phyloP scores from a whole-genome alignment of 768 basidiomycete species.

The Rickenella mellea region DNA sequence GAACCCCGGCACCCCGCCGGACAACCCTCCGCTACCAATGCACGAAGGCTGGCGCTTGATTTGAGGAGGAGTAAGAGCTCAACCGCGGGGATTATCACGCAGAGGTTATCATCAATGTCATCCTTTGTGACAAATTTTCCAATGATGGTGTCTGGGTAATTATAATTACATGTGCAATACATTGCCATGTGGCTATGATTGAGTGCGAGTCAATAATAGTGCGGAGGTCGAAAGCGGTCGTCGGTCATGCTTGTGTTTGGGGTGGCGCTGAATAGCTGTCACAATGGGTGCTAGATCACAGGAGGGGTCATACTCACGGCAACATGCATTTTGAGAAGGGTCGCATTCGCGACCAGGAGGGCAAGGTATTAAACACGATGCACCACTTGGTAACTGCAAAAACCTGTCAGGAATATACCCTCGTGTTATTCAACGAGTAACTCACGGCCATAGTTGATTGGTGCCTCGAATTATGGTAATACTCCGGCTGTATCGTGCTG shows the following conservation, averaged over 20 bases:
- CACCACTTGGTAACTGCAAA: slow-evolving; percentile 37
- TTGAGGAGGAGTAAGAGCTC: slow-evolving; percentile 44
- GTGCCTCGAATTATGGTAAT: slow-evolving; percentile 21
- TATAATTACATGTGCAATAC: too few species aligned
- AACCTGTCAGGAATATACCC: too few species aligned
- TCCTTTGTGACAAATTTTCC: slow-evolving; percentile 71
- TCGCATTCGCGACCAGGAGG: slow-evolving; percentile 61
- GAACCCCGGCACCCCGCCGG: slow-evolving; percentile 46
- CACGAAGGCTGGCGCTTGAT: slow-evolving; percentile 55
- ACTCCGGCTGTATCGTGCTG: slow-evolving; percentile 91
- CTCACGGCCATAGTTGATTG: slow-evolving; percentile 1
- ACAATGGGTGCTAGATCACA: slow-evolving; percentile 2
- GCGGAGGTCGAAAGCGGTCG: too few species aligned
- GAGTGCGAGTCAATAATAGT: too few species aligned
- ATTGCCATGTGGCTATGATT: too few species aligned
- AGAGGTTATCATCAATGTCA: slow-evolving; percentile 51
- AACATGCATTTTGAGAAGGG: slow-evolving; percentile 65
- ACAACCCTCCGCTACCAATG: slow-evolving; percentile 53
- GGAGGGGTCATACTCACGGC: slow-evolving; percentile 45
- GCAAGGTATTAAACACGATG: slow-evolving; percentile 64
- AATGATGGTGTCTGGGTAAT: slow-evolving; percentile 37
- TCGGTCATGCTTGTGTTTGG: slow-evolving; percentile 34
- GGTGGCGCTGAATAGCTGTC: slow-evolving; percentile 33
- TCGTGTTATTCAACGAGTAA: not conserved
- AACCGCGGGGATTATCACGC: slow-evolving; percentile 44